Base-by-base conservation (phyloP, 495 filamentous ascomycete species). In the Tuber microsphaerosporum region DNA sequence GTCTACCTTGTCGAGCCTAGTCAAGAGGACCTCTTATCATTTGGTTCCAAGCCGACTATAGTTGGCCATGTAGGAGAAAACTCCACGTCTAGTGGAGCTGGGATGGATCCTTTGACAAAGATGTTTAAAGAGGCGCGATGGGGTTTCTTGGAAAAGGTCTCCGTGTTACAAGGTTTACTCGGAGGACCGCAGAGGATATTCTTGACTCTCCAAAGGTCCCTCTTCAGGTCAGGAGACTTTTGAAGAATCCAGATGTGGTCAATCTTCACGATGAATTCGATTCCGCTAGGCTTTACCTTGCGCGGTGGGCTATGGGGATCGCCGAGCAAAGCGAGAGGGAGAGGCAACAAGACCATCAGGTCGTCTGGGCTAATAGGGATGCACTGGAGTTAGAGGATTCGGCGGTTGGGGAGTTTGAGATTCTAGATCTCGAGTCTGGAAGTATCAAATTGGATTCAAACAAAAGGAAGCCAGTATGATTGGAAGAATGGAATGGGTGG, bases 231-330 rank as follows among this genome's bases (percentile, higher is more conserved):
- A 88, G 91, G 79, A 88, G 93, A 72, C 79, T 99, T 82, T 89
- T 98, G 86, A 89, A 90, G 80, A 97, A 96, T 74, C 96, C 95
- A 1, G 94, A 99, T 82, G 94, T 99, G 17, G 94, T 97, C 84
- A 97, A 93, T 0, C 79, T 99, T 70, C 93, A 95, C 83, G 94
- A 97, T 76, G 95, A 99, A 82, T 99, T 98, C 77, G 96, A 98
- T 84, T 97, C 93, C 80, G 95, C 96, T 9, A 88, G 95, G 76
- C 85, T 99, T 51, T 99, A 99, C 80, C 86, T 99, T 37, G 95
- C 95, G 4, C 87, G 95, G 69, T 99, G 95, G 95, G 95, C 95
- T 0, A 98, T 98, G 95, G 96, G 93, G 1, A 96, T 99, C 73
- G 93, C 94, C 0, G 95, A 99, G 83, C 95, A 98, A 85, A 92